These are phyloP conservation scores for Babesia divergens DNA, from an alignment of 169 alveolate genomes.

Conservation along the genomic window DNA sequence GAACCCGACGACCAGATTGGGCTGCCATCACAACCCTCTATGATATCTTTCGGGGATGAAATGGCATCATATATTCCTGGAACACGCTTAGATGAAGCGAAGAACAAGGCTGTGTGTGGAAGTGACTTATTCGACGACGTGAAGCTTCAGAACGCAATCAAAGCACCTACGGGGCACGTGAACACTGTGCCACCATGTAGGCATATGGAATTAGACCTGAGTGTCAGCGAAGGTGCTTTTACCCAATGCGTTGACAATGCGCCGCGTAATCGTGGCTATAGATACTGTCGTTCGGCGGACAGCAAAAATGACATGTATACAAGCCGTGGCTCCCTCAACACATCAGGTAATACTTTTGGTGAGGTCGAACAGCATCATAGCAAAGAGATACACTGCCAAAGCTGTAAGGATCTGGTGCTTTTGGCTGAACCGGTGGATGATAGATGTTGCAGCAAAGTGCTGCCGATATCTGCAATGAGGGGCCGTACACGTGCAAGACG, in stretches of 20 bases:
- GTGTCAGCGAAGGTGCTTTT: neutral
- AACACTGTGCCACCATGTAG: neutral
- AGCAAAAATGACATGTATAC: too few species aligned
- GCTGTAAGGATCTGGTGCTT: too few species aligned
- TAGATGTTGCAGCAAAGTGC: too few species aligned
- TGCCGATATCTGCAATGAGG: too few species aligned
- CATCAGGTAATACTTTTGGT: too few species aligned
- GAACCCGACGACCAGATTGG: neutral
- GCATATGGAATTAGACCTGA: too few species aligned
- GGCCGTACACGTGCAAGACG: too few species aligned
- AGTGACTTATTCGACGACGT: neutral
- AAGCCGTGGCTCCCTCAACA: too few species aligned
- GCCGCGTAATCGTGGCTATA: neutral
- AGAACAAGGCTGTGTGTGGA: neutral
- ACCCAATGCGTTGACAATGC: neutral
- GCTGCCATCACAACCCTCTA: neutral
- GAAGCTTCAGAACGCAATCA: neutral
- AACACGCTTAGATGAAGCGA: neutral
- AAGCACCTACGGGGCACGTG: neutral
- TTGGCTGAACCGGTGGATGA: too few species aligned
- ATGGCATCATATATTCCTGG: slow-evolving; percentile 14
- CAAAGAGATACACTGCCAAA: too few species aligned
- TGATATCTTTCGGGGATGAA: slow-evolving; percentile 11
- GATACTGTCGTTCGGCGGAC: neutral
- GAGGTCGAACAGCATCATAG: too few species aligned